These are phyloP conservation scores for Naegleria gruberi DNA, from an alignment of 208 protist genomes.

Conservation along the genomic window DNA sequence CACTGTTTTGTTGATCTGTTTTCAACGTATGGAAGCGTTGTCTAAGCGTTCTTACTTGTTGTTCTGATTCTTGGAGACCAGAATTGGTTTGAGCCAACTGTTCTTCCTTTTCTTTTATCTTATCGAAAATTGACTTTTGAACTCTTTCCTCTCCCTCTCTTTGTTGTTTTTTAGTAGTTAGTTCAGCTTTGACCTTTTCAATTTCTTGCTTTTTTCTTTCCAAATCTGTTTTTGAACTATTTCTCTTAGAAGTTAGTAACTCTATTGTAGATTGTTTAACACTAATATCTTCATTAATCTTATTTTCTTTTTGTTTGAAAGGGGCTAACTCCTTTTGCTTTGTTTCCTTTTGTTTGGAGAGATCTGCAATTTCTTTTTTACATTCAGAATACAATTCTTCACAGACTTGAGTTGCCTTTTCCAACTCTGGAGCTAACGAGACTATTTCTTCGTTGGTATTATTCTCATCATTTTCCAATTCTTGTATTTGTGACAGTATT, in stretches of 20 bases:
- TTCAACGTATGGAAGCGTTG: background rate
- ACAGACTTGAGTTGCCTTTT: conserved; percentile 45
- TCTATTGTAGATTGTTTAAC: conserved; percentile 47
- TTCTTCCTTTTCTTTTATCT: background rate
- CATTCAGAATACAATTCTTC: conserved; percentile 54
- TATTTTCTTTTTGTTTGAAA: conserved; percentile 55
- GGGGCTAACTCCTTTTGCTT: conserved; percentile 76
- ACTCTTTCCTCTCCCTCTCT: conserved; percentile 24
- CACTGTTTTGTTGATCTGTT: conserved; percentile 18
- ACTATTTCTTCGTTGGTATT: conserved; percentile 54
- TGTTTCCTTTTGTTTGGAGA: conserved; percentile 80
- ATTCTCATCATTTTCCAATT: conserved; percentile 66
- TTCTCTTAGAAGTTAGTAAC: conserved; percentile 38
- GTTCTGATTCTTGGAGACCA: background rate
- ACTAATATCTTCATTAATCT: conserved; percentile 37
- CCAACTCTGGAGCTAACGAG: conserved; percentile 54
- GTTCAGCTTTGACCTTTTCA: conserved; percentile 58
- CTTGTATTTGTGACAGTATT: conserved; percentile 61
- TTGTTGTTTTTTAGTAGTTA: conserved; percentile 40
- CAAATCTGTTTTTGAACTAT: conserved; percentile 51
- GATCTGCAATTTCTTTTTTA: conserved; percentile 58
- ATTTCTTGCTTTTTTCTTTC: conserved; percentile 29
- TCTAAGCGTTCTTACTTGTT: background rate
- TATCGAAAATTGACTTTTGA: background rate
- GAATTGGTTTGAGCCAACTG: background rate